Evolutionary conservation across 345 rosid genomes (phyloP).

Genomic region (Eucalyptus regnans): DNA sequence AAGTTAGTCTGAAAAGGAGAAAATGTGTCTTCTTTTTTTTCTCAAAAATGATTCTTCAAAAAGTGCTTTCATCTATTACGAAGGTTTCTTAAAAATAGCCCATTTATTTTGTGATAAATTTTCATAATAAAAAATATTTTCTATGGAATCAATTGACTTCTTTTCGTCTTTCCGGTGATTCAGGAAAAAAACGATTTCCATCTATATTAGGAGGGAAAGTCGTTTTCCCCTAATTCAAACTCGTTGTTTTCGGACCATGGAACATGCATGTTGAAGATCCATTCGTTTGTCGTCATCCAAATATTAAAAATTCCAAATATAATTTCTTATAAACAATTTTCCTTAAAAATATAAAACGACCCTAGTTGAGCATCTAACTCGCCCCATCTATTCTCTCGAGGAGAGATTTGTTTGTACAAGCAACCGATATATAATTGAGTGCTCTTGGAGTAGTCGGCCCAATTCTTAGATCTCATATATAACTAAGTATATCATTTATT

Average conservation of each 20-base stretch:
- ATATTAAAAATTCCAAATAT: not conserved
- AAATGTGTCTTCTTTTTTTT: not conserved
- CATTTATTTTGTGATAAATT: not conserved
- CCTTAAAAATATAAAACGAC: not conserved
- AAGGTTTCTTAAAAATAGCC: not conserved
- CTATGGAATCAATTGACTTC: not conserved
- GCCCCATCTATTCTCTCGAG: not conserved
- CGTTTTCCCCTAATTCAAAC: not conserved
- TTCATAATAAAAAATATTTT: too few relatives aligned
- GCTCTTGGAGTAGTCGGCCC: not conserved
- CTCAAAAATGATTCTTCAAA: rapidly evolving
- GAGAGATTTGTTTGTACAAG: not conserved
- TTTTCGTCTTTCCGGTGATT: not conserved
- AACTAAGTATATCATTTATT: not conserved
- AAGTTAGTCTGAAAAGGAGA: not conserved
- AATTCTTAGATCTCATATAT: not conserved
- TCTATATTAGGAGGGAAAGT: not conserved
- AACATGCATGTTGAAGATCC: not conserved
- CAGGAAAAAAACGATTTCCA: not conserved
- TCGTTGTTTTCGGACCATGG: not conserved
- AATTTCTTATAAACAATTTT: not conserved
- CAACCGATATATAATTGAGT: too few relatives aligned
- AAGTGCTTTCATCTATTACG: not conserved
- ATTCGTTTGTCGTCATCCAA: not conserved
- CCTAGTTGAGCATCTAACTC: not conserved